Evolutionary conservation across 2,329 filamentous ascomycete genomes (phyloP).

Genomic region (Cryoendolithus antarcticus): DNA sequence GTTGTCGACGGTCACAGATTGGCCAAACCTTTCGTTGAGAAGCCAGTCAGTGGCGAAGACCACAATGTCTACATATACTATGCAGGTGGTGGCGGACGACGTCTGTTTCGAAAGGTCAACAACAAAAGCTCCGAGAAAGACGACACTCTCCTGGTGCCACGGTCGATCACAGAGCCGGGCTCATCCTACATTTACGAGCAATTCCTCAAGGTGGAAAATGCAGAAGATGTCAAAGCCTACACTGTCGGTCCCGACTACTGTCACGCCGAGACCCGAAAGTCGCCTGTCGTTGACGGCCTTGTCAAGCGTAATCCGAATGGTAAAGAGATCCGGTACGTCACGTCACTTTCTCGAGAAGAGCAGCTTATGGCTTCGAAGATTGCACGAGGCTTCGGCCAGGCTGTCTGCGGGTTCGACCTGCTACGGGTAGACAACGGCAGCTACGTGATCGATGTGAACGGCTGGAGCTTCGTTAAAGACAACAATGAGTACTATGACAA

Average conservation of each 20-base stretch:
- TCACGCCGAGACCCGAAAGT: slow-evolving; percentile 94
- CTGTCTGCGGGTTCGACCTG: slow-evolving; percentile 92
- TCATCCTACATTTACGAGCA: slow-evolving; percentile 95
- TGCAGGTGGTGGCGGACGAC: slow-evolving; percentile 79
- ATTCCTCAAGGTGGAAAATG: slow-evolving; percentile 91
- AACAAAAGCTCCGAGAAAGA: slow-evolving; percentile 98
- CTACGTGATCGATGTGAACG: slow-evolving; percentile 97
- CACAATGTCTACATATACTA: slow-evolving; percentile 99
- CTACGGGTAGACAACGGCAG: slow-evolving; percentile 78
- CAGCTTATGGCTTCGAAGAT: slow-evolving; percentile 80
- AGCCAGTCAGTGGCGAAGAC: slow-evolving; percentile 94
- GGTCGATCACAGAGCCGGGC: slow-evolving; percentile 66
- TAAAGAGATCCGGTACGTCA: slow-evolving; percentile 93
- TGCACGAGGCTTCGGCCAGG: slow-evolving; percentile 80
- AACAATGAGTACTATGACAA: slow-evolving; percentile 98
- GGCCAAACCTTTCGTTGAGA: slow-evolving; percentile 93
- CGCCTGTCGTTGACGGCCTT: slow-evolving; percentile 89
- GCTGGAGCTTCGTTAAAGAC: slow-evolving; percentile 99
- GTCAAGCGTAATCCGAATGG: slow-evolving; percentile 94
- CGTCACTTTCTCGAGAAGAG: slow-evolving; percentile 67
- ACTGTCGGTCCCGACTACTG: slow-evolving; percentile 89
- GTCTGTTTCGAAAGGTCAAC: slow-evolving; percentile 91
- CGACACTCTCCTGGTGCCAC: slow-evolving; percentile 59
- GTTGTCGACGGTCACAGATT: slow-evolving; percentile 73
- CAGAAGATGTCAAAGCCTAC: slow-evolving; percentile 97